A percentile compares a stretch with the other conserved stretches of the same genome.
These are phyloP conservation scores for Picea mariana DNA, from an alignment of 83 land plant genomes.

Conservation along the genomic window DNA sequence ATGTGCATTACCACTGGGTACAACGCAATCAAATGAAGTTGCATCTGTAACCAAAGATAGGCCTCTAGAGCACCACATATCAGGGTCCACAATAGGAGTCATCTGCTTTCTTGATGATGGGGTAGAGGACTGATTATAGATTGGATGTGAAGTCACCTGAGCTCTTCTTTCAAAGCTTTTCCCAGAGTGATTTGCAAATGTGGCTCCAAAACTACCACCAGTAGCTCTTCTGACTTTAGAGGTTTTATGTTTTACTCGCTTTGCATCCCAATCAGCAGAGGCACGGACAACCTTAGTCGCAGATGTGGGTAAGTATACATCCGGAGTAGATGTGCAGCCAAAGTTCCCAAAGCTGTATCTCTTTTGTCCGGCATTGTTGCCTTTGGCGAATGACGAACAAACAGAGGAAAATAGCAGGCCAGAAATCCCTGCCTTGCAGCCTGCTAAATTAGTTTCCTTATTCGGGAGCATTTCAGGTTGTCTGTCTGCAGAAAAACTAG, in stretches of 20 bases:
- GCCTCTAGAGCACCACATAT: slow-evolving; percentile 5
- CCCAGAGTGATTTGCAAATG: background rate
- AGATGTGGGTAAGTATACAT: slow-evolving; percentile 17
- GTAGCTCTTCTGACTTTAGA: slow-evolving; percentile 9
- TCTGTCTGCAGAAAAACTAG: background rate
- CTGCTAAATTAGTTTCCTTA: slow-evolving; percentile 3
- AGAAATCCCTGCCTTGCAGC: slow-evolving; percentile 14
- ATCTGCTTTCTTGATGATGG: background rate
- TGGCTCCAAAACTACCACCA: background rate
- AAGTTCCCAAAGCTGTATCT: slow-evolving; percentile 11
- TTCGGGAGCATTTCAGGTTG: background rate
- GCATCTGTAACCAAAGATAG: background rate
- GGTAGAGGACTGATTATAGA: background rate
- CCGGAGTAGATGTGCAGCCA: slow-evolving; percentile 10
- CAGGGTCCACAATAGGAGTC: slow-evolving; percentile 9
- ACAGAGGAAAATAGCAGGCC: slow-evolving; percentile 7
- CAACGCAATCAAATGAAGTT: no score
- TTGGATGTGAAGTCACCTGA: background rate
- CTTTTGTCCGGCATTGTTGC: slow-evolving; percentile 1
- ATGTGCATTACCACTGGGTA: no score
- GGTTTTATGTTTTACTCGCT: background rate
- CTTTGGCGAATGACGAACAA: background rate
- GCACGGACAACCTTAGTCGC: slow-evolving; percentile 15
- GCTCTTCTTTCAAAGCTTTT: slow-evolving; percentile 7
- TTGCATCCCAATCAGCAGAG: slow-evolving; percentile 14